Evolutionary conservation across 495 filamentous ascomycete species (phyloP).

Genomic region (Penicillium tannophilum): DNA sequence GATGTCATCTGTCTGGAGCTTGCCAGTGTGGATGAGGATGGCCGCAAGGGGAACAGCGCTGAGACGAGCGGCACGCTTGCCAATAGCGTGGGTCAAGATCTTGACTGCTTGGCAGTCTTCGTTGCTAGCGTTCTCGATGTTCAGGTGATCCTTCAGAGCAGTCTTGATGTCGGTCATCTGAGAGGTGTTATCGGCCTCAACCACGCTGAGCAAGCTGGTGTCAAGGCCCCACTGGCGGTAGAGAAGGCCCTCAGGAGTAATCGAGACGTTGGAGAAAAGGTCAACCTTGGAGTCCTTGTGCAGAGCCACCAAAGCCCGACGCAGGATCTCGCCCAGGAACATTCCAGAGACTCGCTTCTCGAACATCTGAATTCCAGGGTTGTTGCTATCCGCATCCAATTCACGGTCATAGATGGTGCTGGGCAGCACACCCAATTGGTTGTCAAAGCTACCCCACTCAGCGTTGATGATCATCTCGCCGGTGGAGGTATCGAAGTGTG

Average conservation of each 20-base stretch:
- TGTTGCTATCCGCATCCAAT: slow-evolving; percentile 78
- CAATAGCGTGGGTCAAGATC: slow-evolving; percentile 78
- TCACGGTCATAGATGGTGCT: slow-evolving; percentile 79
- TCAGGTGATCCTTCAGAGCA: slow-evolving; percentile 72
- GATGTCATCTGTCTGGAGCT: slow-evolving; percentile 62
- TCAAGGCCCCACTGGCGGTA: slow-evolving; percentile 87
- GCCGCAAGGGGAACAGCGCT: slow-evolving; percentile 84
- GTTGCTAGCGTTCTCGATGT: slow-evolving; percentile 65
- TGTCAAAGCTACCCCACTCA: slow-evolving; percentile 99
- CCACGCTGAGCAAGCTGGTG: slow-evolving; percentile 79
- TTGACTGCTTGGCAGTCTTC: slow-evolving; percentile 86
- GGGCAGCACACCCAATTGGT: slow-evolving; percentile 82
- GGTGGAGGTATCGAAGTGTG: slow-evolving; percentile 75
- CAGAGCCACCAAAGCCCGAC: slow-evolving; percentile 69
- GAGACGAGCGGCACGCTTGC: slow-evolving; percentile 84
- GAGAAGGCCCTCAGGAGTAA: slow-evolving; percentile 64
- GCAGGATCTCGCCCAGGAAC: slow-evolving; percentile 95
- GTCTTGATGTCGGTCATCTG: slow-evolving; percentile 67
- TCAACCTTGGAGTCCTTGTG: slow-evolving; percentile 60
- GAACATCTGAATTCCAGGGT: slow-evolving; percentile 98
- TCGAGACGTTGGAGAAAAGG: slow-evolving; percentile 74
- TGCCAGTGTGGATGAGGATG: slow-evolving; percentile 72
- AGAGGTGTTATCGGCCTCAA: slow-evolving; percentile 70
- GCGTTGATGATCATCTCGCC: slow-evolving; percentile 98
- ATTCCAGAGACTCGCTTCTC: slow-evolving; percentile 98